phyloP scores from a whole-genome alignment of 2,329 filamentous ascomycete genomes.

The Fonsecaea erecta region DNA sequence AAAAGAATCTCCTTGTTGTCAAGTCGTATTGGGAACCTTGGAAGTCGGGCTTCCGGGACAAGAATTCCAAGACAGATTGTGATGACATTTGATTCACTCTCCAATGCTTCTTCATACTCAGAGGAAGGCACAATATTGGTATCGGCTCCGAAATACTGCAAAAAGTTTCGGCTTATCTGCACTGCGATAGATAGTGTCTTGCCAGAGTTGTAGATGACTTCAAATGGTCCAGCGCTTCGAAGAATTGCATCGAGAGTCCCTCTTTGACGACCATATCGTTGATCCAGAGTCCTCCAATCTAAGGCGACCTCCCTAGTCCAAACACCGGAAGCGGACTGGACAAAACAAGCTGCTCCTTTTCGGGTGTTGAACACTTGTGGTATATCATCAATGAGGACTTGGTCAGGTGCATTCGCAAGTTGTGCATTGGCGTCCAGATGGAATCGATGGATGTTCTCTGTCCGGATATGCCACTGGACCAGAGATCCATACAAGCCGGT shows the following conservation, averaged over 20 bases:
- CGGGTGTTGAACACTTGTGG: conserved; percentile 32
- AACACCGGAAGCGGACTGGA: conserved; percentile 31
- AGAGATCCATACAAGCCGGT: conserved; percentile 2
- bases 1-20: conserved; percentile 21
- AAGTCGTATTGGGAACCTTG: conserved; percentile 40
- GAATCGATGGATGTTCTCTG: conserved; percentile 52
- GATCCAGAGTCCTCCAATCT: conserved; percentile 39
- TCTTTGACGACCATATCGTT: conserved; percentile 54
- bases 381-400: conserved; percentile 28
- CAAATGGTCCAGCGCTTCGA: conserved; percentile 44
- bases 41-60: conserved; percentile 31
- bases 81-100: conserved; percentile 53
- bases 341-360: conserved; percentile 36
- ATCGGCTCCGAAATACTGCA: conserved; percentile 63
- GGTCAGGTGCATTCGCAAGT: conserved; percentile 17
- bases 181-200: conserved; percentile 49
- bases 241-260: conserved; percentile 61
- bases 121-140: conserved; percentile 44
- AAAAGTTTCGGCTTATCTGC: conserved; percentile 62
- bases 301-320: conserved; percentile 37
- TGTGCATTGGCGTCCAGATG: conserved; percentile 38
- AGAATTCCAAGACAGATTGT: conserved; percentile 39
- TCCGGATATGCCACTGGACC: conserved; percentile 47
- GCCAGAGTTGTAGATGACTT: conserved; percentile 34
- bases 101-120: conserved; percentile 9